Evolutionary conservation across 2,329 filamentous ascomycete genomes (phyloP), one percentile per base, ranked within the genome.

Genomic region (Claviceps capensis): DNA sequence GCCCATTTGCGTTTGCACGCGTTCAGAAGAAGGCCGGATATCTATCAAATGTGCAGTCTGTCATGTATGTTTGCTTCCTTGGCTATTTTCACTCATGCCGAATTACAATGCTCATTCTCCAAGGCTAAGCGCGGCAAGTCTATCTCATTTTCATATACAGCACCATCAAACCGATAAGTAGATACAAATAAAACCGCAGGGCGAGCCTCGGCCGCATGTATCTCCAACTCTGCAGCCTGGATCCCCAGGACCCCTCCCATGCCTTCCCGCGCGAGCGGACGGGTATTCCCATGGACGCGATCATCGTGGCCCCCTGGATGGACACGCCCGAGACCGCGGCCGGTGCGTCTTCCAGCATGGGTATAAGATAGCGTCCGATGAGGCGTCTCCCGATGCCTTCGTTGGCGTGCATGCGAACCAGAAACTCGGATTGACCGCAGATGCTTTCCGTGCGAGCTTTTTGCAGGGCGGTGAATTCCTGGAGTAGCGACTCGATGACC

Each of bases 331-430:
- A 52, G 5, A 54, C 45, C 8, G 47, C 53, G 13, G 55, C 55
- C 8, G 55, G 55, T n/a, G 53, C 51, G 40, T 56, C 55, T 23
- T 52, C 37, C 47, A 56, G 37, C 19, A 46, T 43, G 11, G 55
- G 55, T 19, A 56, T 46, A 8, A 54, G n/a, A n/a, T 49, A 54
- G 23, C 55, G 44, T 13, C 52, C 55, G 1, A 55, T 16, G 9
- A 55, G 40, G 16, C 51, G 46, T 43, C 45, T 52, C 36, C 49
- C 23, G 2, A 53, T 36, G 6, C 53, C 50, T 8, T 56, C 47
- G 38, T 52, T 50, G 3, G 55, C 49, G n/a, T 56, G 55, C 52
- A 56, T 53, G 17, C 55, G 55, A 6, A 54, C 54, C 4, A 56
- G 44, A 22, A 56, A 54, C 50, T 56, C 55, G 7, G 55, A 55